A percentile compares a stretch with the other conserved stretches of the same genome.
phyloP scores from a whole-genome alignment of 2,329 filamentous ascomycete species.

The Aspergillus flavus region DNA sequence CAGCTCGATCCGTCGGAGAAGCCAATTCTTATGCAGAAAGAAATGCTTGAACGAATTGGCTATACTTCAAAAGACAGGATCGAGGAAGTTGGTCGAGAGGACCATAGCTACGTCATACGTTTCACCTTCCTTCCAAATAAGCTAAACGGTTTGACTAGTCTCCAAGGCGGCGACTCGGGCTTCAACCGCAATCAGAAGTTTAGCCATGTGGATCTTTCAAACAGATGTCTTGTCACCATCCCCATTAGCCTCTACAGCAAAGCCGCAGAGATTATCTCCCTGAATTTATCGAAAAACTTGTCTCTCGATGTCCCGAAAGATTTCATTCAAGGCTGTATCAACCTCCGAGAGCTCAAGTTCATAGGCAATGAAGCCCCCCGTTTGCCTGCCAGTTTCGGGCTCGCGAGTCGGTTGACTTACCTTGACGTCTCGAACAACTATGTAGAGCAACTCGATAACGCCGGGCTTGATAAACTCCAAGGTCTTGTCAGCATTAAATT shows the following conservation, averaged over 20 bases:
- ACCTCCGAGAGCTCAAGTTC: constrained; percentile 92
- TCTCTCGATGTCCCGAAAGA: constrained; percentile 92
- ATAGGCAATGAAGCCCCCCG: constrained; percentile 90
- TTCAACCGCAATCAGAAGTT: constrained; percentile 85
- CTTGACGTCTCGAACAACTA: constrained; percentile 95
- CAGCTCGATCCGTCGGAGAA: constrained; percentile 78
- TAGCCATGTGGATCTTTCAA: constrained; percentile 89
- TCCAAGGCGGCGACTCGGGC: constrained; percentile 76
- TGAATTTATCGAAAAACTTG: constrained; percentile 91
- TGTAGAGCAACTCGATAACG: constrained; percentile 82
- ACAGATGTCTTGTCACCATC: constrained; percentile 89
- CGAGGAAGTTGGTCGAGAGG: constrained; percentile 91
- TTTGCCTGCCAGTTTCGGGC: constrained; percentile 78
- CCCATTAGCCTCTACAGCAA: constrained; percentile 92
- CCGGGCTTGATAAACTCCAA: constrained; percentile 73
- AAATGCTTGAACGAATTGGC: constrained; percentile 84
- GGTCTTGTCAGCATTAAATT: constrained; percentile 86
- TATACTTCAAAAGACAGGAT: constrained; percentile 85
- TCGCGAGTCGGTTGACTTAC: constrained; percentile 80
- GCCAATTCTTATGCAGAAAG: constrained; percentile 88
- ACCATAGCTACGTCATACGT: constrained; percentile 94
- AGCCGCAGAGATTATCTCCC: constrained; percentile 86
- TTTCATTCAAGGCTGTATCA: constrained; percentile 91
- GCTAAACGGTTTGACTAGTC: constrained; percentile 74
- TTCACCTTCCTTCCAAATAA: constrained; percentile 93